phyloP scores from a whole-genome alignment of 192 early-diverging fungal species.

The Dispira simplex region DNA sequence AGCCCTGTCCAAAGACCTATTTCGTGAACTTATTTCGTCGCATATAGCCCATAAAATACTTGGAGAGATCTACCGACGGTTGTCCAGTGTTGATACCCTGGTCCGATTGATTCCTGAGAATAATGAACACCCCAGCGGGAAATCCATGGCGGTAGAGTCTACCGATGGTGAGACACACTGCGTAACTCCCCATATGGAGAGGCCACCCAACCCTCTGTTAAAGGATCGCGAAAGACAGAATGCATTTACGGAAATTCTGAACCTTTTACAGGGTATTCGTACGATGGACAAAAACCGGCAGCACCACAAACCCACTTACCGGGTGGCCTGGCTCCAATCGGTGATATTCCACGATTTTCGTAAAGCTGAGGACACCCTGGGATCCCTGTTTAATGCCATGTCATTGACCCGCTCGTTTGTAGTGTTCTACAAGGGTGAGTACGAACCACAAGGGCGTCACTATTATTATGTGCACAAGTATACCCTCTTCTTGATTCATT shows the following conservation, averaged over 20 bases:
- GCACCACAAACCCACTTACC: conserved; percentile 11
- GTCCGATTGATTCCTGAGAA: background rate
- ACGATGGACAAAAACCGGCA: background rate
- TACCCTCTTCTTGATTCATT: background rate
- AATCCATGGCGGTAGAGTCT: no score
- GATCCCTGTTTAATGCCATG: conserved; percentile 2
- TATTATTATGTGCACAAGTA: conserved; percentile 11
- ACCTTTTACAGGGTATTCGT: background rate
- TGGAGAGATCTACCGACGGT: background rate
- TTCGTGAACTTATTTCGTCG: background rate
- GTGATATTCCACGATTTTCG: background rate
- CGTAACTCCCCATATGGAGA: background rate
- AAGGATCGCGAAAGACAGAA: background rate
- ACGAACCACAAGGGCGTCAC: conserved; percentile 1
- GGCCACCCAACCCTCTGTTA: background rate
- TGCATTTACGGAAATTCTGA: background rate
- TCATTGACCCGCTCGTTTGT: conserved; percentile 8
- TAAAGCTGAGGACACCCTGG: background rate
- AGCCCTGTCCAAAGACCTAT: conserved; percentile 6
- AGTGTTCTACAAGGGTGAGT: conserved; percentile 8
- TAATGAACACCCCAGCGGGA: background rate
- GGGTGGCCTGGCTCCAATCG: background rate
- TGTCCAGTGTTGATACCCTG: background rate
- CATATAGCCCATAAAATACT: background rate
- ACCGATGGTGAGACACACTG: no score